Conservation (phyloP, 1,284 basidiomycete species). For the Fomitopsis betulina region DNA sequence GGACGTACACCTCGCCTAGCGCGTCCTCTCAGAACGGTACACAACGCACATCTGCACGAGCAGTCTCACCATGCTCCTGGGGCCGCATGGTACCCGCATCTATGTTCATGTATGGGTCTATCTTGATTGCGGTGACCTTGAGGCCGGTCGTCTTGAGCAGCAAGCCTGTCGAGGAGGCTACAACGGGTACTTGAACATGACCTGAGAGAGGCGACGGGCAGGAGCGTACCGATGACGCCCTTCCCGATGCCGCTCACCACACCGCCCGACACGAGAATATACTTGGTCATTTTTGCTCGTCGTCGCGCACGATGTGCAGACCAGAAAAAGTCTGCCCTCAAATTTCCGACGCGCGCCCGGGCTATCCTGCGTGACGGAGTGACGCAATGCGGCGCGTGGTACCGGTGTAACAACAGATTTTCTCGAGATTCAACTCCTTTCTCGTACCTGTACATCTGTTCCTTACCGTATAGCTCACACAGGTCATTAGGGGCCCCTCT, state of each 20-base stretch:
- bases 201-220: constrained; percentile 9
- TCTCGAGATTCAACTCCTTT: too few relatives aligned
- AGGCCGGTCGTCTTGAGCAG: constrained; percentile 94
- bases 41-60: background rate
- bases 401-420: too few relatives aligned
- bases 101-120: constrained; percentile 99
- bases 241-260: constrained; percentile 94
- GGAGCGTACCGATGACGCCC: constrained; percentile 82
- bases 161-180: constrained; percentile 95
- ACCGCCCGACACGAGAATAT: constrained; percentile 88
- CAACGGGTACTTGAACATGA: constrained; percentile 20
- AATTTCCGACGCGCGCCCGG: constrained; percentile 1
- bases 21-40: constrained; percentile 14
- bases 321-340: constrained; percentile 3
- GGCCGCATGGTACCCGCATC: constrained; percentile 99
- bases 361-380: background rate
- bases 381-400: too few relatives aligned
- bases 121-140: constrained; percentile 98
- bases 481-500: too few relatives aligned
- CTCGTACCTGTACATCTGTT: too few relatives aligned
- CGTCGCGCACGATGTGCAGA: constrained; percentile 13
- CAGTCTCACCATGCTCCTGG: constrained; percentile 86
- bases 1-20: constrained; percentile 93
- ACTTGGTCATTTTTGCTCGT: constrained; percentile 66
- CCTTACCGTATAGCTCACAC: too few relatives aligned